Evolutionary conservation across 2,329 filamentous ascomycete species (phyloP).

Genomic region (Sporothrix curviconia): DNA sequence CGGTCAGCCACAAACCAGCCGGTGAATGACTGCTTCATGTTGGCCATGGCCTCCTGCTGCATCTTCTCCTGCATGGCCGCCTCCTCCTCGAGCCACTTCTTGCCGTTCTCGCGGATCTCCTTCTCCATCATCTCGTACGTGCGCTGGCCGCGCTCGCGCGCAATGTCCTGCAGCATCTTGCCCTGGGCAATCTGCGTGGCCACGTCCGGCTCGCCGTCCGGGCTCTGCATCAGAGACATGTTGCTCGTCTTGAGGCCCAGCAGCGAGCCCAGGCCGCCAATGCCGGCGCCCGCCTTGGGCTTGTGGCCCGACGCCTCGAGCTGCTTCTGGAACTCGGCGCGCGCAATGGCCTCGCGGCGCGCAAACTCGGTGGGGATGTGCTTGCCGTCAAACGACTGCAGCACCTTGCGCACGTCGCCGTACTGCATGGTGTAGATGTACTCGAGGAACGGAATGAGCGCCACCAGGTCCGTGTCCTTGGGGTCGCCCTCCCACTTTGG

Average conservation of each 20-base stretch:
- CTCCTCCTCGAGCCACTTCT: conserved; percentile 94
- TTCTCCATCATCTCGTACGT: conserved; percentile 85
- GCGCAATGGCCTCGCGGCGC: conserved; percentile 74
- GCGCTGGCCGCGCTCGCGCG: conserved; percentile 82
- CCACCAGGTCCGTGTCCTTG: conserved; percentile 78
- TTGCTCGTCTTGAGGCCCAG: conserved; percentile 70
- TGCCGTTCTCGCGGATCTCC: conserved; percentile 87
- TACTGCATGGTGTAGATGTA: conserved; percentile 94
- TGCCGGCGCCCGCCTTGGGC: conserved; percentile 39
- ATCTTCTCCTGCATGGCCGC: conserved; percentile 79
- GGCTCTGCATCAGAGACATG: conserved; percentile 53
- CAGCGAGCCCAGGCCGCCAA: conserved; percentile 62
- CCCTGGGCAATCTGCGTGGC: conserved; percentile 78
- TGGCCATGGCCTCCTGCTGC: conserved; percentile 85
- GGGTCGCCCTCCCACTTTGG: conserved; percentile 82
- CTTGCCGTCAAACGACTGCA: conserved; percentile 84
- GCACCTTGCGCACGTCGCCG: conserved; percentile 74
- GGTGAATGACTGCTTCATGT: conserved; percentile 75
- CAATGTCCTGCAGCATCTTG: conserved; percentile 95
- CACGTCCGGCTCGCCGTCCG: conserved; percentile 62
- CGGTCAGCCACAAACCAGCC: conserved; percentile 41
- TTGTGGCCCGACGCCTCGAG: conserved; percentile 59
- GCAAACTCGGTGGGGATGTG: conserved; percentile 88
- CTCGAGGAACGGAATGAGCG: conserved; percentile 91
- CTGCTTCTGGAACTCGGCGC: conserved; percentile 77